Conservation (phyloP, 805 yeast genomes). For the Ogataea pignaliae region DNA sequence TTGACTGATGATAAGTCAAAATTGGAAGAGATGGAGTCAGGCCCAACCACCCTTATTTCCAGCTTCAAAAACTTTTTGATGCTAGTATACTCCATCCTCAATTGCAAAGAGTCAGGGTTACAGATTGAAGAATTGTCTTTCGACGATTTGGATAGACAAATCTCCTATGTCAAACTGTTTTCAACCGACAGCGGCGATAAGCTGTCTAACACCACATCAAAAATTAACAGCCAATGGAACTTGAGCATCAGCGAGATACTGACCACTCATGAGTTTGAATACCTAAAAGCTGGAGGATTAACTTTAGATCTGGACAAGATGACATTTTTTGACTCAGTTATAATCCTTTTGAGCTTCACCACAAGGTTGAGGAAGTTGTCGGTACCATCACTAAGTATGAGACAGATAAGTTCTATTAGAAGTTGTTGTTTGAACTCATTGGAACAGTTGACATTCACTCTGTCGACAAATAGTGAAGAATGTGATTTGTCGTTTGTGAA, state of each 20-base stretch:
- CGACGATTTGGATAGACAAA: constrained; percentile 9
- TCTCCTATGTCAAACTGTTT: constrained; percentile 2
- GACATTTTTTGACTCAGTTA: constrained; percentile 17
- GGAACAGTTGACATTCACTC: constrained; percentile 2
- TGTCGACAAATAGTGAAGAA: constrained; percentile 1
- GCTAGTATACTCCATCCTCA: constrained; percentile 16
- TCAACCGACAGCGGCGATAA: constrained; percentile 2
- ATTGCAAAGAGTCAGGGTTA: constrained; percentile 6
- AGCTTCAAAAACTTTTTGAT: constrained; percentile 11
- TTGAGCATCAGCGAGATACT: constrained; percentile 8
- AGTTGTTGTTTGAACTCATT: neutral
- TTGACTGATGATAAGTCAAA: constrained; percentile 5
- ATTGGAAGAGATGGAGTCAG: too few relatives aligned
- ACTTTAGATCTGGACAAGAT: constrained; percentile 4
- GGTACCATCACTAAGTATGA: constrained; percentile 6
- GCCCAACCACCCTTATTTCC: constrained; percentile 3
- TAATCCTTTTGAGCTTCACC: constrained; percentile 9
- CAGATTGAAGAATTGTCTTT: constrained; percentile 12
- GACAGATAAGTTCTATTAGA: neutral
- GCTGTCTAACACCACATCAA: neutral
- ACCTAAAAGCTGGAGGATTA: constrained; percentile 2
- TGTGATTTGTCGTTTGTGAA: neutral
- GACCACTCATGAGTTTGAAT: constrained; percentile 6
- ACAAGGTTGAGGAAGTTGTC: constrained; percentile 13
- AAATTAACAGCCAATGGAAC: constrained; percentile 12